Percentiles rank a stretch among this genome's conserved stretches.
Conservation (phyloP, 1,284 basidiomycete genomes). For the Sanghuangporus sanghuang region DNA sequence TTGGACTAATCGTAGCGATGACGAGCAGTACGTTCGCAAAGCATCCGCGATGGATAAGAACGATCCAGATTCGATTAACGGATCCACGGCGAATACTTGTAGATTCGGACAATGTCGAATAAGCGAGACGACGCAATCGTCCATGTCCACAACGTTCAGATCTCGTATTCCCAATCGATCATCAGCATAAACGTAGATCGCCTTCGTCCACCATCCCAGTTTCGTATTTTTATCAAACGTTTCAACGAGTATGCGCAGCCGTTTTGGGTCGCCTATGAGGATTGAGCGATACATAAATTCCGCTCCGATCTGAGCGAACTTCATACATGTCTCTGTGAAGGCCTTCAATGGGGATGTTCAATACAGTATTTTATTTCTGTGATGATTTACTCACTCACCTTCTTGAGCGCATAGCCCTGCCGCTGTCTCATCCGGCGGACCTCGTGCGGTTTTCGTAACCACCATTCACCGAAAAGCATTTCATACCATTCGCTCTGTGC, state of each 20-base stretch:
- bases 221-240: constrained; percentile 45
- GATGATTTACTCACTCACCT: constrained; percentile 37
- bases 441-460: constrained; percentile 51
- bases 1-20: constrained; percentile 50
- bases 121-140: constrained; percentile 12
- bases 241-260: constrained; percentile 40
- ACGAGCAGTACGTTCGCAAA: constrained; percentile 43
- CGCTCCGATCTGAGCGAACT: constrained; percentile 47
- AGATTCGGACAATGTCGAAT: constrained; percentile 50
- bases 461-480: constrained; percentile 44
- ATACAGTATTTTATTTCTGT: background rate
- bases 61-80: constrained; percentile 39
- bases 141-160: constrained; percentile 33
- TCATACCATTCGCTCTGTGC: constrained; percentile 58
- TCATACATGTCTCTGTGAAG: constrained; percentile 55
- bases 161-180: constrained; percentile 7
- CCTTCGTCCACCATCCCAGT: constrained; percentile 60
- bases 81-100: constrained; percentile 62
- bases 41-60: constrained; percentile 60
- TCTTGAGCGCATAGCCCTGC: constrained; percentile 57
- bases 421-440: constrained; percentile 49
- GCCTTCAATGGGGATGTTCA: constrained; percentile 36
- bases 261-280: constrained; percentile 52
- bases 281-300: constrained; percentile 63
- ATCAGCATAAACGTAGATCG: constrained; percentile 44